Evolutionary conservation across 2,329 filamentous ascomycete species (phyloP).

Genomic region (Diaporthe citri): DNA sequence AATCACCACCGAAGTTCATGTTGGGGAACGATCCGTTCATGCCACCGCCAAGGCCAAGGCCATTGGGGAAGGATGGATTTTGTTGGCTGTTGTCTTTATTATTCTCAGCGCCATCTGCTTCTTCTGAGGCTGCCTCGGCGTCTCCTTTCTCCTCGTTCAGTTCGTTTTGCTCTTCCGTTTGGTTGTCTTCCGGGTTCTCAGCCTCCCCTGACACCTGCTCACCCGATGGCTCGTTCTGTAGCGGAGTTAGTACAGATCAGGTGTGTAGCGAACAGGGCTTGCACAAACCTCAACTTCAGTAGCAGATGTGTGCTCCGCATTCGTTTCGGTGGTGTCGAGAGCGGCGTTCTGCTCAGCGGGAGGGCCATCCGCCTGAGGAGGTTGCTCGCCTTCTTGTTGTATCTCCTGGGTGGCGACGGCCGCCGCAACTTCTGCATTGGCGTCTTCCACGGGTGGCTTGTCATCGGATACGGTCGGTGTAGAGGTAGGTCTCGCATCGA

Average conservation of each 20-base stretch:
- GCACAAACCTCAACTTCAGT: constrained; percentile 38
- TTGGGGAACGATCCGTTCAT: constrained; percentile 65
- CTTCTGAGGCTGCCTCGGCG: constrained; percentile 45
- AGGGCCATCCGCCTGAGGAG: constrained; percentile 18
- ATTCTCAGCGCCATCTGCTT: constrained; percentile 49
- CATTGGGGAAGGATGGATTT: constrained; percentile 45
- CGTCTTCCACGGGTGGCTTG: constrained; percentile 18
- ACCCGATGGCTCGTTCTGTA: constrained; percentile 19
- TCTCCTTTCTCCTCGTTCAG: constrained; percentile 36
- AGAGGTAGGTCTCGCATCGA: constrained; percentile 55
- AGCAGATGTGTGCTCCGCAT: constrained; percentile 30
- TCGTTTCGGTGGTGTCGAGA: constrained; percentile 3
- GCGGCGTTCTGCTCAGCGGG: constrained; percentile 31
- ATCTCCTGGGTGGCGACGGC: constrained; percentile 7
- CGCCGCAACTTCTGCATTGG: background rate
- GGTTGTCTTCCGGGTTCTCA: constrained; percentile 39
- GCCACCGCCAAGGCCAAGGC: constrained; percentile 51
- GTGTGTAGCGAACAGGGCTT: too few relatives aligned
- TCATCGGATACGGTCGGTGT: constrained; percentile 43
- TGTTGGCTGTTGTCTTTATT: constrained; percentile 48
- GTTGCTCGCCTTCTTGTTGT: constrained; percentile 21
- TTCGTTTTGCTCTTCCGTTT: constrained; percentile 31
- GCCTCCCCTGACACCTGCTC: constrained; percentile 30
- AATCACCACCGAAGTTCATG: constrained; percentile 74
- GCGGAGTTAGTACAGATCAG: constrained; percentile 6